These are phyloP conservation scores for Globisporangium cystogenes DNA, from an alignment of 352 stramenopile species.

Conservation along the genomic window DNA sequence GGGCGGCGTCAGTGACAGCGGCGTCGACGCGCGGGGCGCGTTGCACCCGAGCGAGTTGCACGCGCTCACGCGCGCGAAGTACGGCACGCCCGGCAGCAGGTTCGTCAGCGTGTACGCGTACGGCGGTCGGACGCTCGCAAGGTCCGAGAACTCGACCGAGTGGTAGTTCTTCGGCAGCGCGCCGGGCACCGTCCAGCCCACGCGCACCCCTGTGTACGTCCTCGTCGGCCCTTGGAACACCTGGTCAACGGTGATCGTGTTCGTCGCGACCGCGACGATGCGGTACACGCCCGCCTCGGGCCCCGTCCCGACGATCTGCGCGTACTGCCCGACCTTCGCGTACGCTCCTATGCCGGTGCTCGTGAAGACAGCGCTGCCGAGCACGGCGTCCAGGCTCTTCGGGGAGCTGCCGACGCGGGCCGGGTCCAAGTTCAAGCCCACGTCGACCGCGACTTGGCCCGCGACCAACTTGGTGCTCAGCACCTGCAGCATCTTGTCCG, in stretches of 20 bases:
- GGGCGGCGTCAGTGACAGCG: constrained; percentile 62
- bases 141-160: constrained; percentile 22
- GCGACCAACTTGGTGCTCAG: constrained; percentile 26
- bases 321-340: constrained; percentile 47
- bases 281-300: constrained; percentile 36
- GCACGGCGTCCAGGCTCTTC: constrained; percentile 26
- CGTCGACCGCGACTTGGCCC: constrained; percentile 19
- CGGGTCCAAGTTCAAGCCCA: constrained; percentile 41
- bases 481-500: constrained; percentile 42
- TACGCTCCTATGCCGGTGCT: constrained; percentile 27
- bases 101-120: constrained; percentile 49
- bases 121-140: constrained; percentile 4
- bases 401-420: constrained; percentile 32
- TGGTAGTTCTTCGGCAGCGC: constrained; percentile 47
- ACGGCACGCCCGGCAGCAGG: constrained; percentile 65
- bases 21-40: constrained; percentile 62
- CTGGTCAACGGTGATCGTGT: constrained; percentile 48
- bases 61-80: constrained; percentile 88
- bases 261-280: constrained; percentile 32
- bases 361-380: constrained; percentile 27
- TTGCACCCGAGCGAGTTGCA: constrained; percentile 91
- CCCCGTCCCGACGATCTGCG: constrained; percentile 31
- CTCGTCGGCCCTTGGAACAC: constrained; percentile 29
- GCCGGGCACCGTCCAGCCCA: constrained; percentile 69
- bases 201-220: constrained; percentile 23